Evolutionary conservation across 441 rosid species (phyloP), one percentile per base, ranked within the genome.

Genomic region (Adansonia gregorii): DNA sequence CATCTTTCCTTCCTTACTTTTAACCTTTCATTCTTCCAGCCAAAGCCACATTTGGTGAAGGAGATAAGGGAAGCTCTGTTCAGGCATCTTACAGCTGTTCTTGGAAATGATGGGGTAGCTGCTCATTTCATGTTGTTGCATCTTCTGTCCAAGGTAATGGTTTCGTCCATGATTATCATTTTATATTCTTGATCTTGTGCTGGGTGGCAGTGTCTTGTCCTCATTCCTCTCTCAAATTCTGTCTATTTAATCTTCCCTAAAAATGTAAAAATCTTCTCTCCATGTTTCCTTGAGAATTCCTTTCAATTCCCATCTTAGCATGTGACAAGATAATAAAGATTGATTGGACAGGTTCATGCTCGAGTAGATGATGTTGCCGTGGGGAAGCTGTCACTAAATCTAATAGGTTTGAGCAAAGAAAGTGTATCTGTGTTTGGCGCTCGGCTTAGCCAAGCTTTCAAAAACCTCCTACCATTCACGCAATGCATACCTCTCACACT

Each of bases 361-460:
- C 89, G 97, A 80, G 88, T 82, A 10, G 95, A 91, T 73, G 80
- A 84, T 69, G 85, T 88, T 81, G 97, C 96, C n/a, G 92, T 95
- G 4, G 98, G 99, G 84, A 93, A 95, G 88, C 92, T 95, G 80
- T 91, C 99, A 11, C 82, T 92, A 49, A 95, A 93, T 78, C 92
- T 93, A 55, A 90, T 85, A 22, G 80, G 90, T 82, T 86, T 92
- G 70, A 91, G 72, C 86, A 92, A 85, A 82, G 97, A 95, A 75
- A 90, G 85, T 65, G 82, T 83, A 75, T 88, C 95, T 17, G 73
- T 90, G 55, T 93, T 92, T 31, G 97, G 93, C 60, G 76, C 78
- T 46, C 84, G 73, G 71, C 89, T 93, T 68, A 75, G 78, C 17
- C 56, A 41, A 55, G 88, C 88, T 51, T 66, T 92, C 74, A 82